A percentile compares a stretch with the other conserved stretches of the same genome.
Conservation (phyloP, 2,329 filamentous ascomycete species). For the Ramularia endophylla region DNA sequence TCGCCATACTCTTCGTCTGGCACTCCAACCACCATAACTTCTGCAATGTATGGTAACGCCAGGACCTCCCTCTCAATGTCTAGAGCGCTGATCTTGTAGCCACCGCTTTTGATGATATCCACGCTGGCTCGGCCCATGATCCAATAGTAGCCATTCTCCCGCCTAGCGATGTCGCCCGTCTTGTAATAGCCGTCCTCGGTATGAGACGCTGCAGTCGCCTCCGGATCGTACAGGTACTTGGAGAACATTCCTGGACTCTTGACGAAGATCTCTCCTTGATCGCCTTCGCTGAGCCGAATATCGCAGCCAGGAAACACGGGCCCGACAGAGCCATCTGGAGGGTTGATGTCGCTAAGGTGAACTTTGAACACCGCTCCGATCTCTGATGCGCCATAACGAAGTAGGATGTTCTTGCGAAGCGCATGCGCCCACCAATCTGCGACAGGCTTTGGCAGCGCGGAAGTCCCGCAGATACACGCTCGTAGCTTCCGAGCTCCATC, state of each 20-base stretch:
- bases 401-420: conserved; percentile 39
- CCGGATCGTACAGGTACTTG: conserved; percentile 29
- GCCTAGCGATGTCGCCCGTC: conserved; percentile 32
- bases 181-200: conserved; percentile 28
- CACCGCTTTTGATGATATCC: conserved; percentile 52
- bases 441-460: conserved; percentile 45
- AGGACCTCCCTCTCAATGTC: conserved; percentile 52
- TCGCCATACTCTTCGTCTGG: conserved; percentile 50
- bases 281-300: conserved; percentile 39
- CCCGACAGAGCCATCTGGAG: conserved; percentile 41
- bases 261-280: conserved; percentile 46
- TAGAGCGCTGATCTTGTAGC: conserved; percentile 51
- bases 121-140: conserved; percentile 49
- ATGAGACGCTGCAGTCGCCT: conserved; percentile 27
- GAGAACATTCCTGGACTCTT: conserved; percentile 33
- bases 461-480: conserved; percentile 42
- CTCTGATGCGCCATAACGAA: conserved; percentile 48
- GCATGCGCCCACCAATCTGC: conserved; percentile 47
- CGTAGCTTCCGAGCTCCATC: conserved; percentile 38
- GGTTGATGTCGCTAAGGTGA: conserved; percentile 35
- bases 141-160: conserved; percentile 43
- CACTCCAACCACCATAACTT: conserved; percentile 51
- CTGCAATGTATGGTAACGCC: conserved; percentile 42
- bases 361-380: conserved; percentile 46
- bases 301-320: conserved; percentile 44